phyloP scores from a whole-genome alignment of 768 basidiomycete species.

The Guyanaporus albipodus region DNA sequence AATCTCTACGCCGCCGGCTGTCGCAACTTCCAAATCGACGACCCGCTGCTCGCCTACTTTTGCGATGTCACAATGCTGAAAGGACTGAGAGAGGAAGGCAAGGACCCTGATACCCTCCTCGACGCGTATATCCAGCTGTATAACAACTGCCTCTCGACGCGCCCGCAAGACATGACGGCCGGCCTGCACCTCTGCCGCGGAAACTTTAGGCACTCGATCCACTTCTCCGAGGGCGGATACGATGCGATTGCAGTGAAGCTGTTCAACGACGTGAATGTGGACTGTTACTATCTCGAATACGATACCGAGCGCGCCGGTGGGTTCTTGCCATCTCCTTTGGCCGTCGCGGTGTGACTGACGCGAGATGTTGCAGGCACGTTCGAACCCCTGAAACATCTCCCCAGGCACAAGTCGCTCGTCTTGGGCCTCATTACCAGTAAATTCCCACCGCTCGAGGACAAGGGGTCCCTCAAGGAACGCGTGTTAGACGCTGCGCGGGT shows the following conservation, averaged over 20 bases:
- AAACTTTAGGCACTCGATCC: slow-evolving; percentile 27
- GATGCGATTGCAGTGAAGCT: slow-evolving; percentile 42
- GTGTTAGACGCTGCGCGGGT: slow-evolving; percentile 42
- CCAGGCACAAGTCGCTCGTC: slow-evolving; percentile 37
- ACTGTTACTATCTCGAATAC: slow-evolving; percentile 46
- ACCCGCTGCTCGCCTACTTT: slow-evolving; percentile 55
- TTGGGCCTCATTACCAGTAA: slow-evolving; percentile 45
- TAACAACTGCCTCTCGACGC: slow-evolving; percentile 35
- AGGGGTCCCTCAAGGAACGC: slow-evolving; percentile 35
- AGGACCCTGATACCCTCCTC: slow-evolving; percentile 61
- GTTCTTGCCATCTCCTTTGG: neutral
- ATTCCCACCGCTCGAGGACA: slow-evolving; percentile 41
- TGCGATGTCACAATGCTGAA: slow-evolving; percentile 54
- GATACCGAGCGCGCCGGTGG: slow-evolving; percentile 45
- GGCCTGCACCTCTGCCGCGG: slow-evolving; percentile 46
- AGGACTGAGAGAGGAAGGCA: slow-evolving; percentile 56
- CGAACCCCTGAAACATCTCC: slow-evolving; percentile 30
- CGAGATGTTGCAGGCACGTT: slow-evolving; percentile 21
- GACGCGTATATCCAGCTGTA: slow-evolving; percentile 51
- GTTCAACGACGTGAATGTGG: slow-evolving; percentile 42
- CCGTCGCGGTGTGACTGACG: too few relatives aligned
- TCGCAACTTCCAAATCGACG: slow-evolving; percentile 44
- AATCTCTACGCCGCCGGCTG: slow-evolving; percentile 43
- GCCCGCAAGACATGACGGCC: slow-evolving; percentile 37
- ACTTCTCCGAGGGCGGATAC: slow-evolving; percentile 46